Conservation (phyloP, 805 yeast species). For the Starmera quercuum region DNA sequence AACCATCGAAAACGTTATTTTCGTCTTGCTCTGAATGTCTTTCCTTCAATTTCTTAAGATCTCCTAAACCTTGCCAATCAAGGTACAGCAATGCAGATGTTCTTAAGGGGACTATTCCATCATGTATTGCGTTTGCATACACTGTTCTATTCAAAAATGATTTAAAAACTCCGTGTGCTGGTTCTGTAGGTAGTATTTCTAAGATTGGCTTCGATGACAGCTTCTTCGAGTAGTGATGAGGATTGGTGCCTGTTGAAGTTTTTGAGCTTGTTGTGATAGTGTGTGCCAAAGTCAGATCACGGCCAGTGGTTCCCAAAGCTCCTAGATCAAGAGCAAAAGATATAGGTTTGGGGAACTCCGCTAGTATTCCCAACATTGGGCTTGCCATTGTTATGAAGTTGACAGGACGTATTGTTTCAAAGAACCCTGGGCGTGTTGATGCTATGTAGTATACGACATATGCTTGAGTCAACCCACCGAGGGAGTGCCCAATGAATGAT, state of each 20-base stretch:
- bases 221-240: slow-evolving; percentile 5
- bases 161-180: slow-evolving; percentile 57
- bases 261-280: slow-evolving; percentile 21
- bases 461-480: slow-evolving; percentile 89
- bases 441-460: slow-evolving; percentile 79
- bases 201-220: slow-evolving; percentile 51
- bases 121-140: slow-evolving; percentile 86
- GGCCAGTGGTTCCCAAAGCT: slow-evolving; percentile 86
- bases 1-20: slow-evolving; percentile 1
- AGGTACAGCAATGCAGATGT: slow-evolving; percentile 81
- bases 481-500: slow-evolving; percentile 87
- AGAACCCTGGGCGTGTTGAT: slow-evolving; percentile 57
- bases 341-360: slow-evolving; percentile 82
- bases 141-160: slow-evolving; percentile 65
- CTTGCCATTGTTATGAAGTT: slow-evolving; percentile 81
- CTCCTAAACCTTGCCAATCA: slow-evolving; percentile 72
- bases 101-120: slow-evolving; percentile 92
- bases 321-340: slow-evolving; percentile 83
- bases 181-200: slow-evolving; percentile 67
- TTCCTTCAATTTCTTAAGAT: slow-evolving; percentile 29
- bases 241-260: neutral
- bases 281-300: slow-evolving; percentile 67
- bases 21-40: slow-evolving; percentile 6
- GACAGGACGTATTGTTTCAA: slow-evolving; percentile 56
- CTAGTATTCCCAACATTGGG: slow-evolving; percentile 80